A percentile compares a stretch with the other conserved stretches of the same genome.
Conservation (phyloP, 1,284 basidiomycete genomes). For the Microbotryum intermedium region DNA sequence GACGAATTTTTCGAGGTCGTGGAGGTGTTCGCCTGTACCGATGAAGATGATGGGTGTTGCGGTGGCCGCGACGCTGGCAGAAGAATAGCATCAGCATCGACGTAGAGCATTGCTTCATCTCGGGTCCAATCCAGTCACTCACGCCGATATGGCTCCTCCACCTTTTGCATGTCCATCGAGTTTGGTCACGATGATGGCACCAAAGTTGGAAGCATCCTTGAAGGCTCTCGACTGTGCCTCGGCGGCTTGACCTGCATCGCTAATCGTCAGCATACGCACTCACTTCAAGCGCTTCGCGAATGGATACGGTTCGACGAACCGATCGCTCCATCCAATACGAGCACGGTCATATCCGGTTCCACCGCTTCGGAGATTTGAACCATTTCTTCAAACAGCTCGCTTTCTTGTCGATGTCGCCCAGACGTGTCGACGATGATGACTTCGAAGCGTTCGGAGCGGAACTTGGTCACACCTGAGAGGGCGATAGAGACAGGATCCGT, state of each 20-base stretch:
- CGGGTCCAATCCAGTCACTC: slow-evolving; percentile 39
- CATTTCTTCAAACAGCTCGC: slow-evolving; percentile 97
- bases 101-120: neutral
- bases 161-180: slow-evolving; percentile 99
- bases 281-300: neutral
- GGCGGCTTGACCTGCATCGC: slow-evolving; percentile 73
- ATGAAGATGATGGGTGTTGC: slow-evolving; percentile 98
- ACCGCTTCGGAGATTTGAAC: slow-evolving; percentile 89
- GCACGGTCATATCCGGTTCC: slow-evolving; percentile 55
- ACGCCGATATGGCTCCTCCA: slow-evolving; percentile 98
- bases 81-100: neutral
- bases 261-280: neutral
- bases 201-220: slow-evolving; percentile 96
- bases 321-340: slow-evolving; percentile 45
- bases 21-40: slow-evolving; percentile 91
- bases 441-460: slow-evolving; percentile 96
- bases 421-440: slow-evolving; percentile 99
- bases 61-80: slow-evolving; percentile 84
- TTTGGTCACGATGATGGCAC: slow-evolving; percentile 98
- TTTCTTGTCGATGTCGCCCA: slow-evolving; percentile 94
- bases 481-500: slow-evolving; percentile 96
- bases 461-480: slow-evolving; percentile 86
- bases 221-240: slow-evolving; percentile 93
- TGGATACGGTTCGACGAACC: slow-evolving; percentile 7
- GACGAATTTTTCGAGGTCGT: slow-evolving; percentile 90